phyloP scores from a whole-genome alignment of 2,329 filamentous ascomycete species.

The Venturia carpophila region DNA sequence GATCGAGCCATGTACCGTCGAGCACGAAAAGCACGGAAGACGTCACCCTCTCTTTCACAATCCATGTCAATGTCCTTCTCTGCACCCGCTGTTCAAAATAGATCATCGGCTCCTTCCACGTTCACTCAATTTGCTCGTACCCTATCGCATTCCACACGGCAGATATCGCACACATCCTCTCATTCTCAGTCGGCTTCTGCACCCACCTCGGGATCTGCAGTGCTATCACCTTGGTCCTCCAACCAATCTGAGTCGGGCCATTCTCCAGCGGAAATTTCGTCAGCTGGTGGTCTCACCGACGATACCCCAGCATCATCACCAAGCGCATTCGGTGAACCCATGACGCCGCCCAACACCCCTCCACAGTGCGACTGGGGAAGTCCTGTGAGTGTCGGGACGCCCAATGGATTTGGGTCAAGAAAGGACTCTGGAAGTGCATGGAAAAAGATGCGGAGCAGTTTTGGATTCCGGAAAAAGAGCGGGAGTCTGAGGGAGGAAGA shows the following conservation, averaged over 20 bases:
- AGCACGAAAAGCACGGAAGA: conserved; percentile 1
- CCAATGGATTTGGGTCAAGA: conserved; percentile 7
- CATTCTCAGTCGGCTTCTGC: conserved; percentile 27
- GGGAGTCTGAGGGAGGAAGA: conserved; percentile 17
- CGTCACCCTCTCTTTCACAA: conserved; percentile 21
- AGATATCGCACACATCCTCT: conserved; percentile 2
- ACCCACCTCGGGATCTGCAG: conserved; percentile 6
- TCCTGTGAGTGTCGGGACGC: not conserved
- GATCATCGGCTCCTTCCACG: conserved; percentile 34
- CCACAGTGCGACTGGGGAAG: conserved; percentile 33
- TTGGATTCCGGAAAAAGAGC: conserved; percentile 19
- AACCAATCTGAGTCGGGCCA: conserved; percentile 23
- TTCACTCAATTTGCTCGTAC: conserved; percentile 27
- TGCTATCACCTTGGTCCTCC: conserved; percentile 22
- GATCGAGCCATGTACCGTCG: conserved; percentile 28
- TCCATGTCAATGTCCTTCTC: conserved; percentile 27
- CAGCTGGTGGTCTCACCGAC: conserved; percentile 46
- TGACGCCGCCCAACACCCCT: conserved; percentile 68
- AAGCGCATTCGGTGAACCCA: conserved; percentile 50
- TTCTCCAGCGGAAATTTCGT: conserved; percentile 30
- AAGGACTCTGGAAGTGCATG: conserved; percentile 9
- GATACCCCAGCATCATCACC: conserved; percentile 49
- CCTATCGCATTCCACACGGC: conserved; percentile 17
- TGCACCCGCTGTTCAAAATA: conserved; percentile 24
- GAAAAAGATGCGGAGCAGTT: conserved; percentile 20